Percentiles rank a stretch among this genome's conserved stretches.
phyloP scores from a whole-genome alignment of 2,329 filamentous ascomycete species.

The Fusarium anguioides region DNA sequence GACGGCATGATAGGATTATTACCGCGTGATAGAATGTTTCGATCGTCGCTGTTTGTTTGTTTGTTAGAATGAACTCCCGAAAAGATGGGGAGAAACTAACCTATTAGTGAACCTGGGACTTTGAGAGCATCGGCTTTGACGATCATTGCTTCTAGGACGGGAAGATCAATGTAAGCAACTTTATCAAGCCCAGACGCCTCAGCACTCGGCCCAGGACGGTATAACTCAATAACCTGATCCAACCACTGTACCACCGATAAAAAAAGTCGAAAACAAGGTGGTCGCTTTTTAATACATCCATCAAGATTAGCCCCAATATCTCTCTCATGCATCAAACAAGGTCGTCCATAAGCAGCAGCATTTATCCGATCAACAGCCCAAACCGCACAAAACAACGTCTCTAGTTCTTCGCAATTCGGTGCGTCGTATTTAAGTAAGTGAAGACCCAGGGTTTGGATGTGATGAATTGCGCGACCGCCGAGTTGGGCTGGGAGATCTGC shows the following conservation, averaged over 20 bases:
- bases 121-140: slow-evolving; percentile 64
- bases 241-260: slow-evolving; percentile 65
- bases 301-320: slow-evolving; percentile 67
- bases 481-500: slow-evolving; percentile 65
- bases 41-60: slow-evolving; percentile 61
- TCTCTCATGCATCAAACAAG: slow-evolving; percentile 69
- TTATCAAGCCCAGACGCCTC: slow-evolving; percentile 56
- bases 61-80: not conserved
- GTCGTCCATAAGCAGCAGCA: slow-evolving; percentile 68
- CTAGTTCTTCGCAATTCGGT: slow-evolving; percentile 55
- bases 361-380: slow-evolving; percentile 72
- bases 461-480: slow-evolving; percentile 65
- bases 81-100: slow-evolving; percentile 48
- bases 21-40: slow-evolving; percentile 74
- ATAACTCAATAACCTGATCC: slow-evolving; percentile 69
- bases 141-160: slow-evolving; percentile 68
- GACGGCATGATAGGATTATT: slow-evolving; percentile 70
- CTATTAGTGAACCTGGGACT: slow-evolving; percentile 61
- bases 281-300: slow-evolving; percentile 61
- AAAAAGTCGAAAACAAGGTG: slow-evolving; percentile 67
- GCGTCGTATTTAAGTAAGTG: slow-evolving; percentile 60
- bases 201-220: slow-evolving; percentile 63
- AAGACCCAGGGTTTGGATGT: slow-evolving; percentile 66
- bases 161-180: slow-evolving; percentile 62
- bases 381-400: slow-evolving; percentile 66